These are phyloP conservation scores for Russula abietina DNA, from an alignment of 768 basidiomycete species.

Conservation along the genomic window DNA sequence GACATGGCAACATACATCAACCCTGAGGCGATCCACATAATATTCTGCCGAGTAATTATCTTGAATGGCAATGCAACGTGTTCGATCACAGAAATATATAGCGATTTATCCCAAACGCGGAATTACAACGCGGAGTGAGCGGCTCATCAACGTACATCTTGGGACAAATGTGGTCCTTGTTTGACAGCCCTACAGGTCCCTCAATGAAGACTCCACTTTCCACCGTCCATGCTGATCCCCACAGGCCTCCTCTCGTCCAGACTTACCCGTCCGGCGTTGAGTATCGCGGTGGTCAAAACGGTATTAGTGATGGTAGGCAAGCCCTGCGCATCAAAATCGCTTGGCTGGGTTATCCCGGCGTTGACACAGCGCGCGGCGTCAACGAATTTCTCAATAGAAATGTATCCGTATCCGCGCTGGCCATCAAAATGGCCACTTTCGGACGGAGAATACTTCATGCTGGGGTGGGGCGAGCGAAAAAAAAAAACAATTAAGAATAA, in stretches of 20 bases:
- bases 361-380: slow-evolving; percentile 79
- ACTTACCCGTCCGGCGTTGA: slow-evolving; percentile 85
- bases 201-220: slow-evolving; percentile 65
- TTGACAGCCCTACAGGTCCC: slow-evolving; percentile 13
- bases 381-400: slow-evolving; percentile 90
- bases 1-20: not conserved
- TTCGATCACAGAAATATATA: not conserved
- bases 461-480: slow-evolving; percentile 34
- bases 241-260: slow-evolving; percentile 87
- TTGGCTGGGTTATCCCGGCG: slow-evolving; percentile 55
- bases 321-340: slow-evolving; percentile 71
- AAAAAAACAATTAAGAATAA: not conserved
- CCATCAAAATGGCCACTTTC: slow-evolving; percentile 92
- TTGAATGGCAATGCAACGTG: not conserved
- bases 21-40: not conserved
- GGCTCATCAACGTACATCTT: not conserved
- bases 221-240: slow-evolving; percentile 60
- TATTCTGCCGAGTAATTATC: not conserved
- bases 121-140: slow-evolving; percentile 10
- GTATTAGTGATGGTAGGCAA: slow-evolving; percentile 89
- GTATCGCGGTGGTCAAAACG: slow-evolving; percentile 78
- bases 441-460: slow-evolving; percentile 93
- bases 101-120: slow-evolving; percentile 5
- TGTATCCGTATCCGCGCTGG: slow-evolving; percentile 86
- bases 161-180: not conserved